These are phyloP conservation scores for Stipa capillata DNA, from an alignment of 176 grass and related monocot genomes.

Conservation along the genomic window DNA sequence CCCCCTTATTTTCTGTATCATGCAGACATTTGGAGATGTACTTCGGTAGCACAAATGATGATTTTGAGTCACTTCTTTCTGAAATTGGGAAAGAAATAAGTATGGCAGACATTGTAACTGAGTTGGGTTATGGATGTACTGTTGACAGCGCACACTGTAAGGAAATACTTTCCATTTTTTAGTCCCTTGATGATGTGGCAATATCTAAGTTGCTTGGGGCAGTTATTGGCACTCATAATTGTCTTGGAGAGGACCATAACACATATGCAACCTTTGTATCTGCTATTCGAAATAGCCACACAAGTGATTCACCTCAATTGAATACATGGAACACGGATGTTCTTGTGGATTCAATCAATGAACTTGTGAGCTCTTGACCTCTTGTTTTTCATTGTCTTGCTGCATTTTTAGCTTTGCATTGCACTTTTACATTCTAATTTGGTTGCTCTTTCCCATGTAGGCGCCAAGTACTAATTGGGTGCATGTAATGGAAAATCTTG, in stretches of 20 bases:
- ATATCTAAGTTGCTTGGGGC: constrained; percentile 76
- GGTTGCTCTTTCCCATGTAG: constrained; percentile 36
- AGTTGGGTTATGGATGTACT: constrained; percentile 70
- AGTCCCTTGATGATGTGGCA: constrained; percentile 61
- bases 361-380: constrained; percentile 57
- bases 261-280: constrained; percentile 57
- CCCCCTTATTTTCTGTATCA: neutral
- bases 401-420: neutral
- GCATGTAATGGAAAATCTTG: constrained; percentile 69
- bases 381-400: neutral
- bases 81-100: constrained; percentile 76
- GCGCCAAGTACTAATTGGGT: constrained; percentile 67
- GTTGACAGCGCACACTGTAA: constrained; percentile 55
- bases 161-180: constrained; percentile 60
- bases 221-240: constrained; percentile 48
- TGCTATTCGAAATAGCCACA: constrained; percentile 46
- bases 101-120: constrained; percentile 53
- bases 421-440: constrained; percentile 4
- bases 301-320: constrained; percentile 31
- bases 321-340: constrained; percentile 65
- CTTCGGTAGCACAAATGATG: constrained; percentile 30
- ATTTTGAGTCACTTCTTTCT: constrained; percentile 59
- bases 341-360: constrained; percentile 66
- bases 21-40: constrained; percentile 56
- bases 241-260: constrained; percentile 46